Base-by-base conservation (phyloP, 73 alveolate genomes). In the Tetrahymena elliotti region DNA sequence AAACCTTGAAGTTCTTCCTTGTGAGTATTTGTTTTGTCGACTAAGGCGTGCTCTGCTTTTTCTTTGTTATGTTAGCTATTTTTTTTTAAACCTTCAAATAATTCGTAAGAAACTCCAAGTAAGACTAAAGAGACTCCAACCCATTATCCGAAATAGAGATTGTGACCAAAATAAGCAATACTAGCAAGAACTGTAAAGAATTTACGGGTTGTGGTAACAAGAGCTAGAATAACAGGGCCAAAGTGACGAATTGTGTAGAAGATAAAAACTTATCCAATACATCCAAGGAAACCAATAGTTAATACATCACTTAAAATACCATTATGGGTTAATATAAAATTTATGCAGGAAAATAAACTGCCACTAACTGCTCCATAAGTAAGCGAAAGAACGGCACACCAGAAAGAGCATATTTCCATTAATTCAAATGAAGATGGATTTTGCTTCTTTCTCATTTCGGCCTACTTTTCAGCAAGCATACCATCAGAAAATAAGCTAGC, bases 181-280 rank as follows among this genome's bases (percentile, higher is more conserved):
- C 95, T 84, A 7, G 93, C 24, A 20, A 94, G 88, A 6, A 94
- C 95, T 13, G 96, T 94, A 18, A 94, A 94, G 52, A 94, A 94
- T 52, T 94, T 94, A 22, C 96, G 68, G 10, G 96, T 47, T 4
- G 96, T 94, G 1, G 96, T 94, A 12, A 94, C 96, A 33, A 94
- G 84, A 38, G 94, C 93, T 22, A 94, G 83, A 16, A 47, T 38
- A 18, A 68, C 39, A 37, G 96, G 96, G 24, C 95, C 83, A 53
- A 88, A 94, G 41, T 82, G 84, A 33, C 96, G 93, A 94, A 93
- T 52, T 36, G 94, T 83, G 52, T 40, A 94, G 38, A 94, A 94
- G 37, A 94, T 94, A 33, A 88, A 94, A 9, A 94, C 68, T 94
- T 94, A 53, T 10, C 96, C 96, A 24, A 88, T 36, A 7, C 93